Percentiles rank a stretch among this genome's conserved stretches.
These are phyloP conservation scores for Poa pratensis DNA, from an alignment of 176 grass and related monocot genomes.

Conservation along the genomic window DNA sequence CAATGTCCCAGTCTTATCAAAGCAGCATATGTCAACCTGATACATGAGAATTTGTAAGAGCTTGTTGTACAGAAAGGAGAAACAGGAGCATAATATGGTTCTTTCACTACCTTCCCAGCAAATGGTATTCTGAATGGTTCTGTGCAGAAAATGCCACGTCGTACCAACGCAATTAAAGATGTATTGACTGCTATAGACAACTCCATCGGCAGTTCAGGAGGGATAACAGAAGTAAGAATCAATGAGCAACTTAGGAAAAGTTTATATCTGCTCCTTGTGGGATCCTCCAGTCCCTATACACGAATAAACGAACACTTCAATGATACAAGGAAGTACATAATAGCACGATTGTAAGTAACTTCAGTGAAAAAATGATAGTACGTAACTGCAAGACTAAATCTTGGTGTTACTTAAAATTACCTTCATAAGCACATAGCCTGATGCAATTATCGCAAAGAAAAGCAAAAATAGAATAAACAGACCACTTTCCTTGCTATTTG, in stretches of 20 bases:
- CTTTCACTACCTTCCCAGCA: slow-evolving; percentile 90
- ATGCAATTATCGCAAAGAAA: slow-evolving; percentile 99
- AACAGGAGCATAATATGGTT: slow-evolving; percentile 22
- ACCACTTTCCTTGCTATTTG: slow-evolving; percentile 96
- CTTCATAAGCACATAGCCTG: slow-evolving; percentile 96
- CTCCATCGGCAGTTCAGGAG: slow-evolving; percentile 98
- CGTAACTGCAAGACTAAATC: slow-evolving; percentile 3
- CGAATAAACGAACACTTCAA: slow-evolving; percentile 22
- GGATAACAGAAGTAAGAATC: slow-evolving; percentile 99
- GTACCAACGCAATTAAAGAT: slow-evolving; percentile 95
- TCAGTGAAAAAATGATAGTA: slow-evolving; percentile 14
- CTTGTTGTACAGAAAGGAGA: slow-evolving; percentile 39
- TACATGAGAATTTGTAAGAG: slow-evolving; percentile 40
- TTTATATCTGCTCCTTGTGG: slow-evolving; percentile 98
- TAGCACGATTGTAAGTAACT: slow-evolving; percentile 21
- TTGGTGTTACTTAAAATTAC: slow-evolving; percentile 46
- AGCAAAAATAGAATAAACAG: slow-evolving; percentile 98
- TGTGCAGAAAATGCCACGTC: slow-evolving; percentile 97
- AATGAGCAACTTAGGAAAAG: slow-evolving; percentile 98
- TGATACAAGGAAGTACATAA: slow-evolving; percentile 16
- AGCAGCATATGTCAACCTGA: slow-evolving; percentile 99
- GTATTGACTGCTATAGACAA: slow-evolving; percentile 99
- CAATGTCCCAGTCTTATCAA: slow-evolving; percentile 97
- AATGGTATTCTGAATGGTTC: slow-evolving; percentile 99
- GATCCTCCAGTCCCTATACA: slow-evolving; percentile 90